These are phyloP conservation scores for Gossypium longicalyx DNA, from an alignment of 345 rosid genomes.

Conservation along the genomic window DNA sequence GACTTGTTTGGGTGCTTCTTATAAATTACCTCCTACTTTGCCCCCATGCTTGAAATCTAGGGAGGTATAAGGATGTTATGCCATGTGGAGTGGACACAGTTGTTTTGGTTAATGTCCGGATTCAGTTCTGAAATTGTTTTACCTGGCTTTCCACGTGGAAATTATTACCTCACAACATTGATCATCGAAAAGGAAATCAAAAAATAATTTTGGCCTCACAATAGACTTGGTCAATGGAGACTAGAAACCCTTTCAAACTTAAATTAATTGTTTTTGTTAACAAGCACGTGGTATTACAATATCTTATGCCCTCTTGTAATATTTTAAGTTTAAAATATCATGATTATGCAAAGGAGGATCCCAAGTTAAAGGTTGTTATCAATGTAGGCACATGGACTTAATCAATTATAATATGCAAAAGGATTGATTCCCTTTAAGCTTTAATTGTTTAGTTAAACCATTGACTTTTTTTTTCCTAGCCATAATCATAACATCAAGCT, in stretches of 20 bases:
- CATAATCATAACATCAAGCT: background rate
- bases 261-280: background rate
- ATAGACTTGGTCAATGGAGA: background rate
- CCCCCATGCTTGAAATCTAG: too few relatives aligned
- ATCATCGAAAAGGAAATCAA: too few relatives aligned
- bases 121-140: too few relatives aligned
- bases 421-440: background rate
- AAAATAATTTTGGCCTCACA: background rate
- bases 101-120: too few relatives aligned
- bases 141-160: background rate
- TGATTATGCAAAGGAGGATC: background rate
- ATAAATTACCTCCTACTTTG: too few relatives aligned
- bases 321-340: background rate
- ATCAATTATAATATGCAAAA: background rate
- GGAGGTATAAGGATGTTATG: too few relatives aligned
- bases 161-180: background rate
- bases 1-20: too few relatives aligned
- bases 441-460: background rate
- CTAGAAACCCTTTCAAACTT: too few relatives aligned
- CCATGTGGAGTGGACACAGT: too few relatives aligned
- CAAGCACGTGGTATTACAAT: background rate
- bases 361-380: background rate
- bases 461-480: background rate
- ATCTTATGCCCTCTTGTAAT: conserved; percentile 3
- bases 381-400: conserved; percentile 17